Evolutionary conservation across 2,329 filamentous ascomycete species (phyloP), one percentile per base, ranked within the genome.

Genomic region (Neonectria punicea): DNA sequence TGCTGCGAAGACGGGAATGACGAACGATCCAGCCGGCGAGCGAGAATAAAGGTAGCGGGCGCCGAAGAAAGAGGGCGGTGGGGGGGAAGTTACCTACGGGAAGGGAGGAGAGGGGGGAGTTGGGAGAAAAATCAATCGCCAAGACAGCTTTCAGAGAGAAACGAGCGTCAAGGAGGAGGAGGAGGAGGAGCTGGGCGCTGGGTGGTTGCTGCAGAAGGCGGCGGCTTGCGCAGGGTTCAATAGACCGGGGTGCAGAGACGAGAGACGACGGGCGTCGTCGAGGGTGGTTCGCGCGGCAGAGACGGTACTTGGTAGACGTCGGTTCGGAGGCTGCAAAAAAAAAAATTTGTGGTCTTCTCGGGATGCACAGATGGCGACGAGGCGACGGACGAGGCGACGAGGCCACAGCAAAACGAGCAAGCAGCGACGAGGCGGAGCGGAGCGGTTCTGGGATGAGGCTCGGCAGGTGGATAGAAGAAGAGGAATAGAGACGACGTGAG

Each of bases 111-210:
- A 58, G 53, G 60, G 60, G 44, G 25, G 49, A 59, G 61, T 34
- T 51, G 46, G 32, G 55, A 58, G 60, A 70, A 56, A 58, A 36
- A 30, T 58, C 58, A 67, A 65, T 63, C 65, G 70, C 70, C 70
- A 73, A 72, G 71, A 63, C 61, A 68, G 60, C 53, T 70, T 72
- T 44, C 16, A 20, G 46, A 60, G 59, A 61, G 68, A 73, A 73
- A 68, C 64, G 71, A 71, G 61, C 47, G 65, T 68, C 67, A 65
- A 68, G 58, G 55, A 58, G 54, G 63, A 53, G 50, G 62, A 70
- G 64, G 66, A 67, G 39, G 62, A 61, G 46, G 50, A 60, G 44
- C 58, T 65, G 53, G 62, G 58, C 58, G 63, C 47, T 55, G 67
- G 55, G 62, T 47, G 46, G 50, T 63, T 53, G 51, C 55, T 63